These are phyloP conservation scores for Penicillium pulvis DNA, from an alignment of 495 filamentous ascomycete genomes.

Conservation along the genomic window DNA sequence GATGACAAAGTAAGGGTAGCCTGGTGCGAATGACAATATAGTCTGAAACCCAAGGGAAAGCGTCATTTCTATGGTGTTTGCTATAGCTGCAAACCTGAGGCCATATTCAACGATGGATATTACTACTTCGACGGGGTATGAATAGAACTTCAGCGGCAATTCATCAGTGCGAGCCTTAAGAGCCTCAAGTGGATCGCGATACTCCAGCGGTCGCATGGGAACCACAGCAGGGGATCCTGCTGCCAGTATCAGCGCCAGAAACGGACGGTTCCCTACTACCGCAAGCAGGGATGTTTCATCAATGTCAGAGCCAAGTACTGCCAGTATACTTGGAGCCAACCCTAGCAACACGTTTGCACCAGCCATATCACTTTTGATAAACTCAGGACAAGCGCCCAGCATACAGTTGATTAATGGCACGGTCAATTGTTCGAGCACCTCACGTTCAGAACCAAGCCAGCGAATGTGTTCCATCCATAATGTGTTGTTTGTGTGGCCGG, in stretches of 20 bases:
- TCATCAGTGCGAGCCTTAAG: neutral
- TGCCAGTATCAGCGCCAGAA: neutral
- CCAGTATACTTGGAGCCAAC: neutral
- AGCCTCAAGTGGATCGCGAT: neutral
- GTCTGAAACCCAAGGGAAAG: neutral
- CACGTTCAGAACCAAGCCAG: neutral
- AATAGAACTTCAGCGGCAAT: neutral
- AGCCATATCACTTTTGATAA: conserved; percentile 1
- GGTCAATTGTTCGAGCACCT: neutral
- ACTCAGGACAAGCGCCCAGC: neutral
- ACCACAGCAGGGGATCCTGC: neutral
- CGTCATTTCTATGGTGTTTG: neutral
- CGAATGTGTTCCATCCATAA: neutral
- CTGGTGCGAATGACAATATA: neutral
- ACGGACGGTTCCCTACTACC: neutral
- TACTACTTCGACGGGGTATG: neutral
- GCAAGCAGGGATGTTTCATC: conserved; percentile 3
- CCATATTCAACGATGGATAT: neutral
- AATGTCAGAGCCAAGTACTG: neutral
- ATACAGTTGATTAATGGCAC: conserved; percentile 3
- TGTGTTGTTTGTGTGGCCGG: neutral
- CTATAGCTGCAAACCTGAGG: neutral
- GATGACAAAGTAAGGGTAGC: neutral
- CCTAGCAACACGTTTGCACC: neutral
- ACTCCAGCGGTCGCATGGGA: neutral